Base-by-base conservation (phyloP, 768 basidiomycete species). In the Calocybe cyanea region DNA sequence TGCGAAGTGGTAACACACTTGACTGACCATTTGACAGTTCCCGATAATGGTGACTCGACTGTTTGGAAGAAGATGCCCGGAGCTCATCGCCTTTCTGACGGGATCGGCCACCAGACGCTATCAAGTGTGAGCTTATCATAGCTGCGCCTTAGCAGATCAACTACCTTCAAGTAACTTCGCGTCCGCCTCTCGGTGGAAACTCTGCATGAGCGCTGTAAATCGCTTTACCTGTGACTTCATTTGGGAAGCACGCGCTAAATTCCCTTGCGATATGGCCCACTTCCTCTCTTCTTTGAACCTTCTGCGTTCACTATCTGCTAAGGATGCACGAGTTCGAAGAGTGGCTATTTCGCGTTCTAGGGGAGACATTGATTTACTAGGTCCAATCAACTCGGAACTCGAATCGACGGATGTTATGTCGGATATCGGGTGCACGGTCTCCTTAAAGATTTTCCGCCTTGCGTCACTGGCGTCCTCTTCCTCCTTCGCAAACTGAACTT, bases 181-280 rank as follows among this genome's bases (percentile, higher is more conserved):
- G 52, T 89, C 87, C 18, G 89, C 89, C 64, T 91, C 87, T 32
- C 78, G 73, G 52, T 81, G 82, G 56, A 87, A 91, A 50, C 84
- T 86, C 63, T 88, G 81, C 76, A 84, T 87, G 45, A 92, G 67
- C 21, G 83, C 79, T 25, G 84, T 80, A 63, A 87, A 91, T 15
- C 83, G 77, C 67, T 85, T 85, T 48, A 89, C 85, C 62, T 89
- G 85, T 83, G 86, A 89, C 56, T 81, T 81, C 73, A 91, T 80
- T 68, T 92, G 83, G 20, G 74, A 69, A 23, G 88, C 88, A 37
- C 87, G 77, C 7, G 86, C 81, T 35, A 68, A 49, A 58, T 92
- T 89, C 0, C 87, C 87, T 59, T 85, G 81, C 15, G 85, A 85
- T 31, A 83, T 60, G 0, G 90, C 90, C 90, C 90, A 92, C 61